Base-by-base conservation (phyloP, 2,329 filamentous ascomycete species). In the Phialocephala sp. region DNA sequence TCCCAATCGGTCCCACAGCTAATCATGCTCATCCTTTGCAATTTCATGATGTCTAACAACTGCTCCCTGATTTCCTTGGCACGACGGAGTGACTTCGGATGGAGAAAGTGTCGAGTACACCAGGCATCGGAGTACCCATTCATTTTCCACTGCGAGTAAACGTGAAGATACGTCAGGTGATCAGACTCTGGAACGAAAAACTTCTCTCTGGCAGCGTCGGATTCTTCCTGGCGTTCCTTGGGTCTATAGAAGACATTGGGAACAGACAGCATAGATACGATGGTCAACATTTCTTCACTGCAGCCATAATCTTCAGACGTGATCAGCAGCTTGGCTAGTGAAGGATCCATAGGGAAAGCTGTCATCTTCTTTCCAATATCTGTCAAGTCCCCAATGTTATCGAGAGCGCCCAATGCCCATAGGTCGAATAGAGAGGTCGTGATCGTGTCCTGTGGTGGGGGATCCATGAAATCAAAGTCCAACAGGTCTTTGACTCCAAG, bases 391-490 rank as follows among this genome's bases (percentile, higher is more conserved):
- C 95, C 96, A 18, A 98, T 85, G 72, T 99, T 97, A 76, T 97
- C 93, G 14, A 99, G 80, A 0, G 95, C 94, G 1, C 95, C 95
- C 0, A 99, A 84, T 0, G 95, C 94, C 95, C 95, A 99, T 0
- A 99, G 87, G 73, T 99, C 95, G 79, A 98, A 99, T 41, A 99
- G 89, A 3, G 94, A 97, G 0, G 95, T 99, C 0, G 93, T 94
- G 71, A 99, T 98, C 0, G 94, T 97, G 74, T 99, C 96, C 79
- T 99, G 95, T 0, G 95, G 95, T 8, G 95, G 95, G 1, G 95
- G 95, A 72, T 99, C 95, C 94, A 99, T 98, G 73, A 99, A 99
- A 77, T 98, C 93, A 75, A 99, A 99, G 77, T 99, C 94, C 0
- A 99, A 81, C 11, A 99, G 83, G 72, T 99, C 94, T 75, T 92